Conservation (phyloP, 202 grass and related monocot genomes). For the Panicum hallii region DNA sequence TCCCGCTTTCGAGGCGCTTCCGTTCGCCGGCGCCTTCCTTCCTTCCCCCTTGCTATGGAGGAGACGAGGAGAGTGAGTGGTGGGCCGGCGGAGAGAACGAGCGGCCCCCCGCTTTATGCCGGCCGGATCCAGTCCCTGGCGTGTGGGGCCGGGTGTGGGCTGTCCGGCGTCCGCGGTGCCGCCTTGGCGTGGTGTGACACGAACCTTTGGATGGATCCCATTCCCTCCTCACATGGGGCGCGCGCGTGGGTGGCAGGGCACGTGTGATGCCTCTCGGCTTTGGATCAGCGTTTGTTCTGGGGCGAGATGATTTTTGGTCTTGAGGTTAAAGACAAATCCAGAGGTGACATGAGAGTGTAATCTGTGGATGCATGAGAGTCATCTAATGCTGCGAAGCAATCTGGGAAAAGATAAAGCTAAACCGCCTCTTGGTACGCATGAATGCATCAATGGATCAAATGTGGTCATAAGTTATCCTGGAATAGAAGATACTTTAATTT, state of each 20-base stretch:
- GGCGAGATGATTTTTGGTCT: too few species aligned
- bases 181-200: slow-evolving; percentile 18
- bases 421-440: too few species aligned
- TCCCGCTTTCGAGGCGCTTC: slow-evolving; percentile 3
- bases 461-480: too few species aligned
- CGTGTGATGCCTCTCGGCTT: background rate
- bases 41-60: background rate
- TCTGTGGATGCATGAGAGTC: too few species aligned
- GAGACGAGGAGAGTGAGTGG: slow-evolving; percentile 13
- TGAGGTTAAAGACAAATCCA: too few species aligned
- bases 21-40: background rate
- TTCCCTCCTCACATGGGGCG: background rate
- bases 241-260: background rate
- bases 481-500: too few species aligned
- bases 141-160: background rate
- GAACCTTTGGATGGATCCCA: slow-evolving; percentile 10
- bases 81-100: slow-evolving; percentile 13
- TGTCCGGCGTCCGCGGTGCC: background rate
- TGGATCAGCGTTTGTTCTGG: background rate
- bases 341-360: too few species aligned
- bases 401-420: too few species aligned
- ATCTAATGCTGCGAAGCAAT: too few species aligned
- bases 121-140: background rate
- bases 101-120: background rate
- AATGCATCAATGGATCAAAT: too few species aligned